Base-by-base conservation (phyloP, 768 basidiomycete species). In the Trametes gibbosa region DNA sequence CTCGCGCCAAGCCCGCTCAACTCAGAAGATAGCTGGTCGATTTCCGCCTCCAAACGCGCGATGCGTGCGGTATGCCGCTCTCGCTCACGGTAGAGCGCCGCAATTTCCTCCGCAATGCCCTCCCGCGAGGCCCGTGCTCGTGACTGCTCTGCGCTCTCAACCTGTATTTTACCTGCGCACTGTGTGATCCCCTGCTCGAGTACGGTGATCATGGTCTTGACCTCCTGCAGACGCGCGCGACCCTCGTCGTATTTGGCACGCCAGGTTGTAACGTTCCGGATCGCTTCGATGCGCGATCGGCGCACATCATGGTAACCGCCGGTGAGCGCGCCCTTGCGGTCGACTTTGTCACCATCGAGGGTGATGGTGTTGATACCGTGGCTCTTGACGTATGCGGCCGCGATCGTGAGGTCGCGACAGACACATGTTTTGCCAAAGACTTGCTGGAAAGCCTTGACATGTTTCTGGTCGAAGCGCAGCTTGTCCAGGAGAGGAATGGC, bases 391-490 rank as follows among this genome's bases (percentile, higher is more conserved):
- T 97, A 98, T 9, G 92, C 90, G 6, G 94, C 92, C 23, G 95
- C 95, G 63, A 94, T 88, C 9, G 88, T 87, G 56, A 99, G 82
- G 70, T 97, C 93, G 45, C 89, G 84, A 71, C 96, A 98, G 23
- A 99, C 92, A 71, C 95, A 93, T 0, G 96, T 98, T 74, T 94
- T 94, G 37, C 95, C 95, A 64, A 99, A 99, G 12, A 98, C 95
- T 69, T 98, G 97, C 67, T 94, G 86, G 75, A 98, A 94, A 0
- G 97, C 97, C 65, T 90, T 90, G 46, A 81, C 78, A 67, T 86
- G 89, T 19, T 69, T 72, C 0, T 75, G 76, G 51, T 95, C 89
- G 69, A 85, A 98, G 2, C 79, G 79, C 55, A 99, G 82, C 70
- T 94, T 95, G 61, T 85, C 81, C 29, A 99, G 80, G 47, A 94